Conservation (phyloP, 768 basidiomycete species). For the Amyloporia xantha region DNA sequence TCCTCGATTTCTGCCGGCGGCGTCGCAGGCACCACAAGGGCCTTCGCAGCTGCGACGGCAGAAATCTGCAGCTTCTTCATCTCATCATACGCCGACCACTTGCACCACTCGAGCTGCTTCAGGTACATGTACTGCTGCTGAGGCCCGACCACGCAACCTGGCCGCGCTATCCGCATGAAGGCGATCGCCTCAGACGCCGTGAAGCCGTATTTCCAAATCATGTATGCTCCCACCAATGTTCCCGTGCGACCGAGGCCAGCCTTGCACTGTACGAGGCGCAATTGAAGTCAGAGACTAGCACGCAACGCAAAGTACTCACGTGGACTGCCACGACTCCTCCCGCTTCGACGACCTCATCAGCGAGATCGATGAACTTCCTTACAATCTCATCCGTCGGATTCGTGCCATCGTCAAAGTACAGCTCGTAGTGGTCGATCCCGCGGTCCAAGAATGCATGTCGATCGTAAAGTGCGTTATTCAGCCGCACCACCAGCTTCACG, state of each 20-base stretch:
- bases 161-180: slow-evolving; percentile 96
- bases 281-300: slow-evolving; percentile 8
- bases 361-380: slow-evolving; percentile 80
- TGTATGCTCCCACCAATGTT: slow-evolving; percentile 93
- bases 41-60: slow-evolving; percentile 29
- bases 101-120: slow-evolving; percentile 89
- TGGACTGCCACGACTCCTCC: slow-evolving; percentile 87
- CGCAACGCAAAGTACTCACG: slow-evolving; percentile 40
- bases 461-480: slow-evolving; percentile 93
- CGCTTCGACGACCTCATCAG: slow-evolving; percentile 67
- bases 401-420: slow-evolving; percentile 97
- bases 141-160: slow-evolving; percentile 88
- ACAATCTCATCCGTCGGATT: slow-evolving; percentile 97
- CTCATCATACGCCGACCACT: slow-evolving; percentile 89
- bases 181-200: slow-evolving; percentile 94
- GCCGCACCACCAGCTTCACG: slow-evolving; percentile 85
- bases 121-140: slow-evolving; percentile 94
- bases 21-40: slow-evolving; percentile 66
- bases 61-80: slow-evolving; percentile 45
- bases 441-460: slow-evolving; percentile 70
- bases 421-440: slow-evolving; percentile 83
- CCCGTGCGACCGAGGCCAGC: slow-evolving; percentile 96
- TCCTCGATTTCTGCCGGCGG: slow-evolving; percentile 76
- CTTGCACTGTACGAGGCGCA: slow-evolving; percentile 60
- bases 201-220: slow-evolving; percentile 98